Percentiles rank a stretch among this genome's conserved stretches.
Conservation (phyloP, 1,284 basidiomycete species). For the Trichosporon coremiiforme region DNA sequence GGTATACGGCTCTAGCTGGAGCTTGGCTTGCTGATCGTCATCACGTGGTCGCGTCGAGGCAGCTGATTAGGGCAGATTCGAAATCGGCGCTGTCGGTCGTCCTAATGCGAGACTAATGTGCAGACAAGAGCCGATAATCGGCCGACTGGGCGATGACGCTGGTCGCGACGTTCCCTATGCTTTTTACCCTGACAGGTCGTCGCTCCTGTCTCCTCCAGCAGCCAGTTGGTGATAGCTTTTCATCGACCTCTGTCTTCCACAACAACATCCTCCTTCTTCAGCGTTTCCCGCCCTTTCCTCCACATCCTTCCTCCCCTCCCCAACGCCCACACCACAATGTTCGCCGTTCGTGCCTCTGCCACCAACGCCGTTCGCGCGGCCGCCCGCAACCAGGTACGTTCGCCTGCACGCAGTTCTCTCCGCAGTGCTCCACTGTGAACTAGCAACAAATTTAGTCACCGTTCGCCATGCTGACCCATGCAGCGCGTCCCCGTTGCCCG, state of each 20-base stretch:
- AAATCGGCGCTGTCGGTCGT: background rate
- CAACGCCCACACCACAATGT: slow-evolving; percentile 34
- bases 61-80: background rate
- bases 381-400: slow-evolving; percentile 28
- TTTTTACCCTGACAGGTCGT: slow-evolving; percentile 9
- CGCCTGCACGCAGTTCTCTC: background rate
- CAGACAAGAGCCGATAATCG: background rate
- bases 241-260: background rate
- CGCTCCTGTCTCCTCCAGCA: slow-evolving; percentile 3
- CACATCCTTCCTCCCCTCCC: slow-evolving; percentile 9
- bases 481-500: slow-evolving; percentile 44
- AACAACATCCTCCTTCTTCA: slow-evolving; percentile 18
- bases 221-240: slow-evolving; percentile 12
- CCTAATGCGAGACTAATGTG: background rate
- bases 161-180: background rate
- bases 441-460: slow-evolving; percentile 26
- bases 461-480: slow-evolving; percentile 19
- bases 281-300: slow-evolving; percentile 15
- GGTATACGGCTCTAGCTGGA: background rate
- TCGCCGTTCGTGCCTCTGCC: slow-evolving; percentile 41
- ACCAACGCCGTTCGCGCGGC: slow-evolving; percentile 38
- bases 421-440: slow-evolving; percentile 3
- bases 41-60: background rate
- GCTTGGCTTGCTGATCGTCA: background rate
- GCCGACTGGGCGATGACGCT: slow-evolving; percentile 5